phyloP scores from a whole-genome alignment of 2,329 filamentous ascomycete species.

The Cercospora sesami region DNA sequence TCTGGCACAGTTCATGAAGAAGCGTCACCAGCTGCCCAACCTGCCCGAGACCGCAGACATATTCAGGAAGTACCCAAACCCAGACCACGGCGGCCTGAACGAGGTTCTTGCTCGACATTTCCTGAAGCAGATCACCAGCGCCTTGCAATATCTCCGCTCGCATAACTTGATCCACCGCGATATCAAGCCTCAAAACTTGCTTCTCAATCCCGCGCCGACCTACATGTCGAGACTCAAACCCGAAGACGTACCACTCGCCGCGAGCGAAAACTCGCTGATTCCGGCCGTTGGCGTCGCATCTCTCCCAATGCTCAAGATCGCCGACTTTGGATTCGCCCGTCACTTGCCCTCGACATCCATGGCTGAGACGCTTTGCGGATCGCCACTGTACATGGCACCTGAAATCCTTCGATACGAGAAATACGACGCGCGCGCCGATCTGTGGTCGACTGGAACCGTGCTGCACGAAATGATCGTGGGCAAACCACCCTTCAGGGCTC shows the following conservation, averaged over 20 bases:
- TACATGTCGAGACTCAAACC: conserved; percentile 65
- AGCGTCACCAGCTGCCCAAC: conserved; percentile 74
- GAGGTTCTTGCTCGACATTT: conserved; percentile 98
- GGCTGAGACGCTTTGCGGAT: conserved; percentile 94
- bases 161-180: conserved; percentile 93
- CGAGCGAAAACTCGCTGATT: conserved; percentile 76
- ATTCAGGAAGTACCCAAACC: conserved; percentile 88
- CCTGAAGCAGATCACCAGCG: conserved; percentile 89
- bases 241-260: conserved; percentile 69
- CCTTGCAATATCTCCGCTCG: conserved; percentile 80
- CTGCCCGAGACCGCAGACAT: conserved; percentile 84
- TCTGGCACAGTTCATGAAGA: conserved; percentile 93
- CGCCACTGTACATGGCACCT: conserved; percentile 96
- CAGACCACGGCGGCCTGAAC: conserved; percentile 79
- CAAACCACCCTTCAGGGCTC: conserved; percentile 84
- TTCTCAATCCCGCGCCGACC: conserved; percentile 77
- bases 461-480: conserved; percentile 93
- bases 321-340: conserved; percentile 97
- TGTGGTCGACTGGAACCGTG: conserved; percentile 97
- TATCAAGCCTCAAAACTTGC: conserved; percentile 93
- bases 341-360: conserved; percentile 87
- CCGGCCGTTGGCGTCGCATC: conserved; percentile 79
- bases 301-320: conserved; percentile 93
- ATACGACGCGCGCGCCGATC: conserved; percentile 93
- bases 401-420: conserved; percentile 97